Base-by-base conservation (phyloP, 139 green algal genomes). In the Volvox africanus region DNA sequence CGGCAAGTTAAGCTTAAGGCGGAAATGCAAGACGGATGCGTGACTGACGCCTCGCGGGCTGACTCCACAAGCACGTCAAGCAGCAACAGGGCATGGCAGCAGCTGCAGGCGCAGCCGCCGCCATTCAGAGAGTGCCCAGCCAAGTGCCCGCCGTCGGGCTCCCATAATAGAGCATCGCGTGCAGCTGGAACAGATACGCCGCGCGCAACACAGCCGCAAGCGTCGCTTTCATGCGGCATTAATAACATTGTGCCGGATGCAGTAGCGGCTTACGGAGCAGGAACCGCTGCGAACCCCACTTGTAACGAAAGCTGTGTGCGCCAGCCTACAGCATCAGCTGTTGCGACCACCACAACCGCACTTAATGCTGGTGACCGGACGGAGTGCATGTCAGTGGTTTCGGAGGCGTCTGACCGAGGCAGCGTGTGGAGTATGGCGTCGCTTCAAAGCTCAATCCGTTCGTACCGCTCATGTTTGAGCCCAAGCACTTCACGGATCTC, bases 361-460 rank as follows among this genome's bases (percentile, higher is more conserved):
- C 44, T 9, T 55, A 55, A 24, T 19, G 78, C 22, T 20, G 19
- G 37, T 24, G 36, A 32, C 36, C 36, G 78, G 11, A 1, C 36
- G 37, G 78, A 84, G 78, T 1, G 61, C 1, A 87, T 88, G 62
- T 65, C 61, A 28, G 80, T 87, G 82, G 36, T 68, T 65, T 88
- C 82, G 33, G 82, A n/a, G 32, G 82, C 65, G 13, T 87, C 81
- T 11, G 81, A 87, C 17, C 61, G 81, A 6, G 81, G 65, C 65
- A 88, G 82, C 65, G 82, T 79, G 6, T 88, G 82, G 82, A 88
- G 82, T 35, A 79, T 88, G 82, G 62, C 65, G 11, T 88, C 82
- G 16, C 32, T 88, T 22, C 62, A 36, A 14, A 80, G 33, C 32
- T 88, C 82, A 35, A 79, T 88, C 33, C 2, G 65, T 5, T 88